Percentiles rank a stretch among this genome's conserved stretches.
phyloP scores from a whole-genome alignment of 2,329 filamentous ascomycete species.

The Diaporthe sp. region DNA sequence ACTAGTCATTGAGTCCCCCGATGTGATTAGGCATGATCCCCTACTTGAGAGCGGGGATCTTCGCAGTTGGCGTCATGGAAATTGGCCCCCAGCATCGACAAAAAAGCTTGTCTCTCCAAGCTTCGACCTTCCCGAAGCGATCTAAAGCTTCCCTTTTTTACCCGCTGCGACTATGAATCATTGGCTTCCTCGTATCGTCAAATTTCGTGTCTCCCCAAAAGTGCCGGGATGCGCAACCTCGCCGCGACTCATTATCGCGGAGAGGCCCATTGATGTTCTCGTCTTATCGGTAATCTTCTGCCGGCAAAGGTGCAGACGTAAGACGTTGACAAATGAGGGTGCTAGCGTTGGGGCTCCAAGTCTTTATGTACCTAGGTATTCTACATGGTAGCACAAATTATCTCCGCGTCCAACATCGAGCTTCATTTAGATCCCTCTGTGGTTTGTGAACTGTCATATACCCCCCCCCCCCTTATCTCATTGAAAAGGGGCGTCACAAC shows the following conservation, averaged over 20 bases:
- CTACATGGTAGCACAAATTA: not conserved
- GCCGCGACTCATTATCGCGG: not conserved
- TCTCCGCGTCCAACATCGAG: not conserved
- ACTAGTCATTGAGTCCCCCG: not conserved
- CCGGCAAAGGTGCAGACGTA: not conserved
- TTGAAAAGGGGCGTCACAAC: not conserved
- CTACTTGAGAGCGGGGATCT: not conserved
- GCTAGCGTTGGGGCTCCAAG: not conserved
- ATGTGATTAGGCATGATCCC: not conserved
- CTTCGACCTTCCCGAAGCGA: slow-evolving; percentile 14
- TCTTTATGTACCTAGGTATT: not conserved
- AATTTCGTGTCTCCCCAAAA: not conserved
- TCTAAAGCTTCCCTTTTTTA: not conserved
- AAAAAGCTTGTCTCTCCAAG: slow-evolving; percentile 10
- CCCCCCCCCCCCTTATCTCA: not conserved
- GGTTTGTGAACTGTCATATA: not conserved
- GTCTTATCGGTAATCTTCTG: slow-evolving; percentile 17
- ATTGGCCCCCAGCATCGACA: not conserved
- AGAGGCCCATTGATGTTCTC: slow-evolving; percentile 2
- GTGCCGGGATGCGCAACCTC: not conserved
- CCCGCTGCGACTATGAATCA: not conserved
- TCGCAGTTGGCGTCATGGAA: not conserved
- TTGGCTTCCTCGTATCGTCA: not conserved
- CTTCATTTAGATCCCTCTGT: not conserved
- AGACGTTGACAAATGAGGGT: not conserved